A percentile compares a stretch with the other conserved stretches of the same genome.
Conservation (phyloP, 129 eudicot species). For the Scalesia atractyloides region DNA sequence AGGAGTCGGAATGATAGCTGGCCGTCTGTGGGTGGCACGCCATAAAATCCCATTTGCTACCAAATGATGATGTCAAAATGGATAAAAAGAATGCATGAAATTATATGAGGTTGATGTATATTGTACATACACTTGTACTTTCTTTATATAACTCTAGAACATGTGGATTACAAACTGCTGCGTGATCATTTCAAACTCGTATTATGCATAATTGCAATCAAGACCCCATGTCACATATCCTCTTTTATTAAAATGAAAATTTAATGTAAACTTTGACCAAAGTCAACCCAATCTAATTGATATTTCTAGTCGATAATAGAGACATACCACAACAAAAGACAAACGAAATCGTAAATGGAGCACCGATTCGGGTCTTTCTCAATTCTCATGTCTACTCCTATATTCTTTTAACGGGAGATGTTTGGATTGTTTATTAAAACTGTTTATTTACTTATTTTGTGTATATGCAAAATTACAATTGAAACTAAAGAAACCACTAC, state of each 20-base stretch:
- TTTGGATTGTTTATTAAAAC: no score
- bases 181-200: conserved; percentile 9
- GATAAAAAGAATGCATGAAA: neutral
- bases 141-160: conserved; percentile 5
- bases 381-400: no score
- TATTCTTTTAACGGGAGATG: no score
- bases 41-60: neutral
- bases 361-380: no score
- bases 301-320: no score
- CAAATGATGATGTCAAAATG: neutral
- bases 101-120: conserved; percentile 9
- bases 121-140: conserved; percentile 27
- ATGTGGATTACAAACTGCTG: conserved; percentile 21
- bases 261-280: no score
- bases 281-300: no score
- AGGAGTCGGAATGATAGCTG: neutral
- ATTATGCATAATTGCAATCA: neutral
- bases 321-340: no score
- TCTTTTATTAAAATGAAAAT: neutral
- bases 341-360: no score
- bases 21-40: conserved; percentile 11
- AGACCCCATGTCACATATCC: neutral
- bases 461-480: no score
- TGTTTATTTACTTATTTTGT: no score
- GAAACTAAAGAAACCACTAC: no score